Base-by-base conservation (phyloP, 192 early-diverging fungal genomes). In the Coemansia sp. region DNA sequence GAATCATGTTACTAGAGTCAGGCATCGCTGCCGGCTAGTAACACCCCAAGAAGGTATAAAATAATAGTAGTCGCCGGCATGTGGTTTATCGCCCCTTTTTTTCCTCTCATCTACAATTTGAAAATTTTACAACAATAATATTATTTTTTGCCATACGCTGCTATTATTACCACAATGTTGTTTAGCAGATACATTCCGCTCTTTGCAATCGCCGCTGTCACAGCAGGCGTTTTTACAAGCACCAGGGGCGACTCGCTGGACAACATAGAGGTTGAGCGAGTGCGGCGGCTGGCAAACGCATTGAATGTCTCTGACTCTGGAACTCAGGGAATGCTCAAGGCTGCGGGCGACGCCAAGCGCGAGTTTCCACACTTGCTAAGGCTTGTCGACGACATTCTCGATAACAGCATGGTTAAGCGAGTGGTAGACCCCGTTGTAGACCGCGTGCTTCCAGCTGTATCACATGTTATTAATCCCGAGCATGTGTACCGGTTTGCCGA, bases 241-340 rank as follows among this genome's bases (percentile, higher is more conserved):
- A 7, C 49, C 15, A 60, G 65, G 3, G 63, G 62, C 16, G 71
- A 70, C 43, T 51, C 74, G 4, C 62, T 84, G 8, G 82, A 84
- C 36, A 62, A 67, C 22, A 68, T 84, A 33, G 82, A 84, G 41
- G 63, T 84, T 16, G 82, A 84, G 38, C 67, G 82, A 3, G 82
- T 84, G 8, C 60, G 77, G 61, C 63, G 82, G 55, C 62, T 84
- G 18, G 82, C 82, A 41, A 84, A 79, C 18, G 82, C 82, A 5
- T 66, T 84, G 10, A 78, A 84, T 24, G 82, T 84, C 20, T 84
- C 82, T 2, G 77, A 79, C 43, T 76, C 74, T n/a, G 82, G 82
- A 29, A 84, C 82, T 5, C 76, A 71, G 20, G 82, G 59, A 38
- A 79, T 84, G 77, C 68, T 84, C 13, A 76, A 72, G 42, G 82